These are phyloP conservation scores for Abortiporus biennis DNA, from an alignment of 1,284 basidiomycete genomes.

Conservation along the genomic window DNA sequence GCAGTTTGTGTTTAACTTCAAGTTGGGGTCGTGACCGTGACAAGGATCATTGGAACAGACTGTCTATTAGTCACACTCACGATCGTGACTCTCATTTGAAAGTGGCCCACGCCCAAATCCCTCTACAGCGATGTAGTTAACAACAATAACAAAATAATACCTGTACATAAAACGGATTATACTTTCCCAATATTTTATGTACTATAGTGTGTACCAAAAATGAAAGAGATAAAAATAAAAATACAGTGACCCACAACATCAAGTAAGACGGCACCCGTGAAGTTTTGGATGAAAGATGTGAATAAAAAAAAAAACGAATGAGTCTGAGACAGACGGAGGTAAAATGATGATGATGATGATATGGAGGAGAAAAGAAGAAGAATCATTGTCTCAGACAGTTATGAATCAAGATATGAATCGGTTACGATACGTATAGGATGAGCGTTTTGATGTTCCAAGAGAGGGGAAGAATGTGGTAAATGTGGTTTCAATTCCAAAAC, in stretches of 20 bases:
- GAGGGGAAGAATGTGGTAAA: background rate
- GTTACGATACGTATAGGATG: slow-evolving; percentile 8
- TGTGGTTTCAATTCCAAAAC: slow-evolving; percentile 5
- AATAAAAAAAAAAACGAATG: background rate
- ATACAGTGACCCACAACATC: background rate
- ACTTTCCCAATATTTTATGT: background rate
- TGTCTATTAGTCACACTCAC: too few species aligned
- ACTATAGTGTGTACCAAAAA: background rate
- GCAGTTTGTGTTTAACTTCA: too few species aligned
- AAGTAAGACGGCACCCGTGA: background rate
- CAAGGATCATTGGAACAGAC: too few species aligned
- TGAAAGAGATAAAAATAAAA: background rate
- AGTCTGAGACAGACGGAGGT: background rate
- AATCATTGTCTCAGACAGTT: background rate
- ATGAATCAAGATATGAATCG: slow-evolving; percentile 6
- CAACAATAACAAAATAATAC: too few species aligned
- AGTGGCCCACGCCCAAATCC: too few species aligned
- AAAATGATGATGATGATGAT: background rate
- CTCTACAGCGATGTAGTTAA: too few species aligned
- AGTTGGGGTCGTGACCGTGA: too few species aligned
- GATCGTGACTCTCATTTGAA: too few species aligned
- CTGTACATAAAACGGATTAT: too few species aligned
- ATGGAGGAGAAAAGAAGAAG: background rate
- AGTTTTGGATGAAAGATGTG: background rate
- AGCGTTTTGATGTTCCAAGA: slow-evolving; percentile 3